Evolutionary conservation across 192 early-diverging fungal species (phyloP).

Genomic region (Linnemannia elongata): DNA sequence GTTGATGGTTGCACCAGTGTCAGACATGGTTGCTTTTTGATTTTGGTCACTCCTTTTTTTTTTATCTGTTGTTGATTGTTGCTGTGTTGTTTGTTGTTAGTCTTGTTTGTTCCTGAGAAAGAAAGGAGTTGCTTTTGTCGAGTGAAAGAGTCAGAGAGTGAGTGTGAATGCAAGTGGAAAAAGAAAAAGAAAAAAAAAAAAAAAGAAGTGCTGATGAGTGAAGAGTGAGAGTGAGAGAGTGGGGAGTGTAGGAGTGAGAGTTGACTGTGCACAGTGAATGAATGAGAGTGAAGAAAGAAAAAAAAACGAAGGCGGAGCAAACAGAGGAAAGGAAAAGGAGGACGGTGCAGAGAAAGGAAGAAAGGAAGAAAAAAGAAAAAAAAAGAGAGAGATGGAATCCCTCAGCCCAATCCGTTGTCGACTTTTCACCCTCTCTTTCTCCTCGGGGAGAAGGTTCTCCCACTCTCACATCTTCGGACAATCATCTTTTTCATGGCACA

Average conservation of each 20-base stretch:
- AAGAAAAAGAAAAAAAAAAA: background rate
- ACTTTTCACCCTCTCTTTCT: background rate
- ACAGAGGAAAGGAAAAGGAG: background rate
- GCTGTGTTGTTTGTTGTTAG: background rate
- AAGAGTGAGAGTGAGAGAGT: background rate
- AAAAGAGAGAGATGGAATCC: background rate
- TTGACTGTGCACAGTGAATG: background rate
- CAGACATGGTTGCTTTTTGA: background rate
- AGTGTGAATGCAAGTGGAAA: background rate
- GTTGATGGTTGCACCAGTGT: background rate
- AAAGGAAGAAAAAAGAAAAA: background rate
- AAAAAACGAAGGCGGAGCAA: background rate
- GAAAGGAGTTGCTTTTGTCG: background rate
- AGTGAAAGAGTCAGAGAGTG: background rate
- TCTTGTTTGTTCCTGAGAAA: background rate
- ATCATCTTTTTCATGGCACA: background rate
- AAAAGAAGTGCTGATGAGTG: background rate
- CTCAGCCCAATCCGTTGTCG: background rate
- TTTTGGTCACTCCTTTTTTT: background rate
- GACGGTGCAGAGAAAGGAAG: background rate
- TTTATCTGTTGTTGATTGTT: background rate
- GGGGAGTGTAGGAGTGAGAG: background rate
- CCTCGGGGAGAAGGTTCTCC: conserved; percentile 1
- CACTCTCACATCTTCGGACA: background rate
- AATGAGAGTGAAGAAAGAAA: background rate